Conservation (phyloP, 2,329 filamentous ascomycete genomes). For the Cladosporium sp. region DNA sequence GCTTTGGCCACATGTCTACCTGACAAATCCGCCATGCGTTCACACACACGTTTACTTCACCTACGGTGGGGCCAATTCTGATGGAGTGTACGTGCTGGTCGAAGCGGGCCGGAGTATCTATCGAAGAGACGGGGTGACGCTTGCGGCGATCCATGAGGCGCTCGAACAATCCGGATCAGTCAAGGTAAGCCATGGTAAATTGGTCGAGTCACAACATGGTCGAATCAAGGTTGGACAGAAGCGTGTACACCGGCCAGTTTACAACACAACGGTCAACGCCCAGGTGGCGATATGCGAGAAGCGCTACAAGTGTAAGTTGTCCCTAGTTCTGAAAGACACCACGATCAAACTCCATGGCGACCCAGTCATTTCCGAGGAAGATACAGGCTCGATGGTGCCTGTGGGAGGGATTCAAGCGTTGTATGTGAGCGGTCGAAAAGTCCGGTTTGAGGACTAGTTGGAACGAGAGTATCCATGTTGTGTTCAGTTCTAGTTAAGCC, state of each 20-base stretch:
- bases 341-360: background rate
- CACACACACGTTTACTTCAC: conserved; percentile 1
- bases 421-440: background rate
- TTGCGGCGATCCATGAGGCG: background rate
- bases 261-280: background rate
- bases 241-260: background rate
- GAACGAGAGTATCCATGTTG: background rate
- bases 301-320: background rate
- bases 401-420: background rate
- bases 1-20: background rate
- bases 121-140: background rate
- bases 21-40: background rate
- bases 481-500: background rate
- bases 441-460: background rate
- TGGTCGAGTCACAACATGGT: background rate
- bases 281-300: background rate
- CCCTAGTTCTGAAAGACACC: background rate
- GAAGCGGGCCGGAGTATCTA: background rate
- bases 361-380: background rate
- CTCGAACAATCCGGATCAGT: background rate
- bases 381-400: background rate
- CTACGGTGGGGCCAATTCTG: background rate
- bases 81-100: background rate
- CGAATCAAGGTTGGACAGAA: background rate
- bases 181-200: background rate